Evolutionary conservation across 257 asterid genomes (phyloP).

Genomic region (Solanum acaule): DNA sequence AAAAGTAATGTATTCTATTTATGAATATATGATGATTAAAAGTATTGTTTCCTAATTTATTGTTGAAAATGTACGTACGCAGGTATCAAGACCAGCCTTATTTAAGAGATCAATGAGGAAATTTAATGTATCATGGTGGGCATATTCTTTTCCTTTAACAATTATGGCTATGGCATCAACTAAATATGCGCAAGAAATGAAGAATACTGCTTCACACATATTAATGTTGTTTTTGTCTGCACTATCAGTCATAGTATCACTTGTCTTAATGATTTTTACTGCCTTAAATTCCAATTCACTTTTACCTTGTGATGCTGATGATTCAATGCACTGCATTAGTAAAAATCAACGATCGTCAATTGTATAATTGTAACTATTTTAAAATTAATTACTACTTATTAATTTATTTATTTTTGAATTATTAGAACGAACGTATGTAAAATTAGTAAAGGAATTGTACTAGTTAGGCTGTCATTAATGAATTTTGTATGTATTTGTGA

Average conservation of each 20-base stretch:
- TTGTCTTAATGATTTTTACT: not conserved
- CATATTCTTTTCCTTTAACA: slow-evolving; percentile 6
- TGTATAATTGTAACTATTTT: not conserved
- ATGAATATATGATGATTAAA: not conserved
- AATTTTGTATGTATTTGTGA: not conserved
- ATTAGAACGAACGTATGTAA: not conserved
- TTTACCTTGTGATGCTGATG: not conserved
- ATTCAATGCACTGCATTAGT: not conserved
- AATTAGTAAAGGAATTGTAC: not conserved
- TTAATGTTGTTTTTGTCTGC: slow-evolving; percentile 4
- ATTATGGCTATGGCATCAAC: slow-evolving; percentile 6
- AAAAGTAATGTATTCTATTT: not conserved
- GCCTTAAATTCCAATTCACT: not conserved
- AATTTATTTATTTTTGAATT: not conserved
- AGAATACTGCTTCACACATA: not conserved
- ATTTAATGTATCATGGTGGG: slow-evolving; percentile 12
- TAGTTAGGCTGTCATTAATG: not conserved
- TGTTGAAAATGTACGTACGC: not conserved
- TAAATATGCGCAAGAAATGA: slow-evolving; percentile 3
- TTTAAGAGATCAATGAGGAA: slow-evolving; percentile 10
- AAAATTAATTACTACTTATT: not conserved
- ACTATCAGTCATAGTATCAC: not conserved
- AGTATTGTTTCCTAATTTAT: not conserved
- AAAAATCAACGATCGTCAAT: not conserved
- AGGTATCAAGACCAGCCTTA: slow-evolving; percentile 5